A percentile compares a stretch with the other conserved stretches of the same genome.
These are phyloP conservation scores for Neurospora tetraspora DNA, from an alignment of 495 filamentous ascomycete genomes.

Conservation along the genomic window DNA sequence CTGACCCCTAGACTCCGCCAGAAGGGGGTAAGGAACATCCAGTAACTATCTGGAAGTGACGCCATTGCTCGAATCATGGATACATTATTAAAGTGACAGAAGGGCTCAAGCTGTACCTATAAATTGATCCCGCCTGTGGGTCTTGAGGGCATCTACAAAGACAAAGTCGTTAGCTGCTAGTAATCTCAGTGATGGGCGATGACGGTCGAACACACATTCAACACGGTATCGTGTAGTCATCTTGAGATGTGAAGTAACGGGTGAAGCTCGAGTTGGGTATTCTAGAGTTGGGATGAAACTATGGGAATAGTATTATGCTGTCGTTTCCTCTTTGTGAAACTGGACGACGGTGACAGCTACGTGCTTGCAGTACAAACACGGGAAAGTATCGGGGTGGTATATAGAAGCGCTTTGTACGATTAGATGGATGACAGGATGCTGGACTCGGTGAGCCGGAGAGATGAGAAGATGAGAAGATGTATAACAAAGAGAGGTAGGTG, in stretches of 20 bases:
- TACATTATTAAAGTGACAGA: neutral
- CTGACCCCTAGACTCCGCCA: neutral
- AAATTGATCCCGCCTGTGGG: constrained; percentile 78
- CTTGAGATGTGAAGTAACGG: neutral
- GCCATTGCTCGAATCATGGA: neutral
- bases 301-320: neutral
- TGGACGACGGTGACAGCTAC: neutral
- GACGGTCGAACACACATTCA: constrained; percentile 51
- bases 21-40: neutral
- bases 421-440: neutral
- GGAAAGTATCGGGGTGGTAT: neutral
- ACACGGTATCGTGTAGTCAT: constrained; percentile 92
- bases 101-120: constrained; percentile 39
- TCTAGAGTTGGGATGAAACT: neutral
- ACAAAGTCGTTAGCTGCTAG: constrained; percentile 4
- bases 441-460: neutral
- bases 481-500: neutral
- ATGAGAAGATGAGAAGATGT: neutral
- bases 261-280: neutral
- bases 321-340: neutral
- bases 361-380: neutral
- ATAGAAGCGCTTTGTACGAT: neutral
- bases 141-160: constrained; percentile 70
- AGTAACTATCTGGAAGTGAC: neutral
- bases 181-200: neutral